These are phyloP conservation scores for Aspergillus sp. DNA, from an alignment of 2,329 filamentous ascomycete species.

Conservation along the genomic window DNA sequence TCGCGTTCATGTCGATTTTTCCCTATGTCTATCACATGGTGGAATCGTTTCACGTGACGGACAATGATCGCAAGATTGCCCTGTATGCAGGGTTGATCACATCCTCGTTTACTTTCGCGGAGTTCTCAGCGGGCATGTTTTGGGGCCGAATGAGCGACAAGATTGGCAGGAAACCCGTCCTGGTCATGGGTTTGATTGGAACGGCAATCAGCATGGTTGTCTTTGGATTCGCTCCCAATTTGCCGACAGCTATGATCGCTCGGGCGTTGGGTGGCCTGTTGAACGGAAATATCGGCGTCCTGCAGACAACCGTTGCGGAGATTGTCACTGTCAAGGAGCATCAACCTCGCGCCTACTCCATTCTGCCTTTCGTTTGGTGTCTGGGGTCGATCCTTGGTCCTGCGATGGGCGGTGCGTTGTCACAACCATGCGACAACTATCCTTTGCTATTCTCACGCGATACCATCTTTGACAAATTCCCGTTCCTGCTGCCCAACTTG, in stretches of 20 bases:
- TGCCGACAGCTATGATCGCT: slow-evolving; percentile 82
- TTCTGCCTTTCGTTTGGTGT: slow-evolving; percentile 99
- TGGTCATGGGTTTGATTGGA: slow-evolving; percentile 85
- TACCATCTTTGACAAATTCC: slow-evolving; percentile 82
- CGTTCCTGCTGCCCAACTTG: slow-evolving; percentile 91
- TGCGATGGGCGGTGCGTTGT: slow-evolving; percentile 86
- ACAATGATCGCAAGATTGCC: slow-evolving; percentile 78
- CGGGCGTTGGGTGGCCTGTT: slow-evolving; percentile 87
- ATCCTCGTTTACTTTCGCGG: slow-evolving; percentile 92
- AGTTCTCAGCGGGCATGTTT: slow-evolving; percentile 88
- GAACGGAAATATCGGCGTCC: slow-evolving; percentile 94
- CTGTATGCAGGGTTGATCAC: slow-evolving; percentile 96
- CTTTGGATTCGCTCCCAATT: slow-evolving; percentile 85
- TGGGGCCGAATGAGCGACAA: slow-evolving; percentile 94
- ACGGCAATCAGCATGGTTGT: slow-evolving; percentile 90
- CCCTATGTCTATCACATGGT: slow-evolving; percentile 99
- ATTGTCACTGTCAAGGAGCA: slow-evolving; percentile 91
- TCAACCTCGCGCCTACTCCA: slow-evolving; percentile 90
- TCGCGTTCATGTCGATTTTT: slow-evolving; percentile 99
- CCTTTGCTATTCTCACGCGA: slow-evolving; percentile 72
- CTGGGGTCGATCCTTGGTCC: slow-evolving; percentile 94
- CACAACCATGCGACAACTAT: slow-evolving; percentile 82
- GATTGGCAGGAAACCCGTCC: slow-evolving; percentile 88
- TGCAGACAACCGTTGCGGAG: slow-evolving; percentile 94
- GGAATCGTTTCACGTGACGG: slow-evolving; percentile 82